Base-by-base conservation (phyloP, 139 green algal genomes). In the Volvox reticuliferus region DNA sequence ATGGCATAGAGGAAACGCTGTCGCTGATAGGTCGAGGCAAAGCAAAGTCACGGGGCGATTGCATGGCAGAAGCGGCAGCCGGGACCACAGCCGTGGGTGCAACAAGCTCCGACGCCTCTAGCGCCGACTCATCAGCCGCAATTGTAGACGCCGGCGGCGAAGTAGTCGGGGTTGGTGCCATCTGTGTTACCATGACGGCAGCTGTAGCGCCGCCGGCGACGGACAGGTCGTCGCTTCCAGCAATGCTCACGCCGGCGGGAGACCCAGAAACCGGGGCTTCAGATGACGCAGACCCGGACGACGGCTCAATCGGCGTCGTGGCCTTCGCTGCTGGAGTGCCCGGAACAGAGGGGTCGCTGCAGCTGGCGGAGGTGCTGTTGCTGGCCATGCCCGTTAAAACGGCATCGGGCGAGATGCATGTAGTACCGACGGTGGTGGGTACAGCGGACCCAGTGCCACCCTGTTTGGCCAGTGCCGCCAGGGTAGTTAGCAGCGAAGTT, bases 391-490 rank as follows among this genome's bases (percentile, higher is more conserved):
- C 30, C 0, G 50, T 62, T 2, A 55, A 62, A 1, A 69, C 50
- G 50, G 71, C 86, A 32, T 75, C 55, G 44, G 85, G 85, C 18
- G 85, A 89, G 3, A 62, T 62, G 33, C 65, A 26, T 35, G 24
- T 30, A 36, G 50, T 26, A 32, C 65, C 14, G 28, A 17, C 24
- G 62, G 63, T 32, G 13, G 82, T 26, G 33, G 32, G n/a, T n/a
- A 37, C 80, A 67, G 30, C 63, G 82, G 82, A 1, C 33, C 33
- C 63, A 26, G 3, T 36, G 37, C 36, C 85, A 30, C 30, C 22
- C 86, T 90, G 71, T 35, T 81, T 90, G 1, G 86, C 86, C n/a
- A 90, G 44, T 44, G 73, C 73, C 3, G 86, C 86, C 50, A 90
- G 71, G 30, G 86, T 90, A 30, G 73, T 83, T n/a, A 90, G 86